Evolutionary conservation across 192 early-diverging fungal species (phyloP), one percentile per base, ranked within the genome.

Genomic region (Helicostylum pulchrum): DNA sequence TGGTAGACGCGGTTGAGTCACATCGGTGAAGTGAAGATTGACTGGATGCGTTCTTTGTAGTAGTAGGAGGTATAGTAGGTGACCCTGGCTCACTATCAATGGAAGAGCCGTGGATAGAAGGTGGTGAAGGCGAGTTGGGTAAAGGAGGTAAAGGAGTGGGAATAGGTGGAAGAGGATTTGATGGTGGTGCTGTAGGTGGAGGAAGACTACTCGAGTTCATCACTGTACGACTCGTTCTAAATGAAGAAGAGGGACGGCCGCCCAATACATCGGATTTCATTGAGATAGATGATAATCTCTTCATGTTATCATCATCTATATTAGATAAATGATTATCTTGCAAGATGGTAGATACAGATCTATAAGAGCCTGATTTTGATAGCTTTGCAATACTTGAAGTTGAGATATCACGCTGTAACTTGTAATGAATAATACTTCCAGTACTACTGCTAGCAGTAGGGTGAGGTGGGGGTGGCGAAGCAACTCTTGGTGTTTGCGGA

Each of bases 121-220:
- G 57, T 42, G 61, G 14, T 17, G 10, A 11, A 49, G 70, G 70
- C 2, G 57, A 21, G 31, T 12, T 17, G 36, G 62, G 62, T 7
- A 61, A 21, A 10, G 66, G 48, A 7, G 65, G 62, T 15, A 65
- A 42, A 21, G 55, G 34, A 10, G 49, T 51, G 9, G 72, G 72
- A 31, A 68, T 68, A 31, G 72, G 72, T 44, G 72, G 72, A 21
- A 68, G 49, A n/a, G 62, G 66, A 23, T 61, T 65, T 0, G 61
- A 68, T 6, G 66, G 72, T 14, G 72, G 72, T 17, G 65, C 72
- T 23, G 58, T 65, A 7, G 65, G 66, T 14, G 65, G 72, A 32
- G 72, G 72, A 26, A 68, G 63, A 45, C 17, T 21, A 9, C 15
- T 32, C 15, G 39, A 30, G n/a, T 8, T n/a, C 9, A 36, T 49